Evolutionary conservation across 2,329 filamentous ascomycete genomes (phyloP).

Genomic region (Stachybotrys chlorohalonatus): DNA sequence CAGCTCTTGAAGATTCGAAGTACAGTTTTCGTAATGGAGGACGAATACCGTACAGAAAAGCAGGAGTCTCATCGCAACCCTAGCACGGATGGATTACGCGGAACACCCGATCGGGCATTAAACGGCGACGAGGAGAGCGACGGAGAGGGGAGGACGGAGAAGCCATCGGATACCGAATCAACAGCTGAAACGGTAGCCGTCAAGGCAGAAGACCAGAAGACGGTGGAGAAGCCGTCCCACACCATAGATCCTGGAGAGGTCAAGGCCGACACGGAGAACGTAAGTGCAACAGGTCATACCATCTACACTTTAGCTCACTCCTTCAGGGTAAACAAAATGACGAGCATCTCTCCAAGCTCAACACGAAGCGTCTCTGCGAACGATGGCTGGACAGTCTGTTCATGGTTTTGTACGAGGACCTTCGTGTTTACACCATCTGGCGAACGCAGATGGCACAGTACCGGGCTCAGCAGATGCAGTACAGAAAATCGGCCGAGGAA

Average conservation of each 20-base stretch:
- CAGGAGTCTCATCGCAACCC: constrained; percentile 64
- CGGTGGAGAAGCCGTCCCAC: constrained; percentile 70
- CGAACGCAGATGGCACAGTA: constrained; percentile 96
- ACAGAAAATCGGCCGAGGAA: constrained; percentile 93
- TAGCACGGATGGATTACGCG: constrained; percentile 69
- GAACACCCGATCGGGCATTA: constrained; percentile 52
- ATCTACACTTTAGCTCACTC: constrained; percentile 4
- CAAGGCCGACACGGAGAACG: constrained; percentile 66
- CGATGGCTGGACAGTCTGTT: constrained; percentile 97
- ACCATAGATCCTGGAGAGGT: constrained; percentile 69
- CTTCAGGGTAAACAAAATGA: constrained; percentile 32
- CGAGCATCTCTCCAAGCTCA: constrained; percentile 77
- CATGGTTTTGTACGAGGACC: constrained; percentile 97
- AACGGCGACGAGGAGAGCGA: constrained; percentile 34
- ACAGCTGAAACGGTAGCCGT: constrained; percentile 21
- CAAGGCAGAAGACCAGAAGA: constrained; percentile 29
- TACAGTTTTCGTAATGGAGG: constrained; percentile 98
- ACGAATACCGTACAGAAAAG: constrained; percentile 90
- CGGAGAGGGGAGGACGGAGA: constrained; percentile 21
- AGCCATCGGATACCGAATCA: constrained; percentile 17
- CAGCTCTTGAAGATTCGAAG: constrained; percentile 89
- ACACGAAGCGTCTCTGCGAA: constrained; percentile 95
- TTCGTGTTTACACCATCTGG: constrained; percentile 99
- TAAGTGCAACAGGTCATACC: constrained; percentile 24
- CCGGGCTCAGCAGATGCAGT: constrained; percentile 84